Base-by-base conservation (phyloP, 2,329 filamentous ascomycete species). In the Aspergillus phoenicis region DNA sequence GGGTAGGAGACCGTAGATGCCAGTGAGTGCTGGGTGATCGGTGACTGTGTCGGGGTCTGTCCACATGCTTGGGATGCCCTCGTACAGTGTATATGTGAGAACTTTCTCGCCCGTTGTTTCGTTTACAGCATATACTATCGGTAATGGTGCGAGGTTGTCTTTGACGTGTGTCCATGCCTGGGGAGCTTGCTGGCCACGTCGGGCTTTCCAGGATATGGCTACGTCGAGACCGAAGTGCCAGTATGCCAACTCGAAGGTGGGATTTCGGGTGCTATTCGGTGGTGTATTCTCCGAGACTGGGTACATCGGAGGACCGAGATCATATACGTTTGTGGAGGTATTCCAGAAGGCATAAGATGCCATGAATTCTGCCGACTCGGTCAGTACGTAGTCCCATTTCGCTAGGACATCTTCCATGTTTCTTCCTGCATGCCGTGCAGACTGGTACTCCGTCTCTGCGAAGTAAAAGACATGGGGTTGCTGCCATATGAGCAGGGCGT, bases 391-490 rank as follows among this genome's bases (percentile, higher is more conserved):
- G 58, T 87, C 81, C 86, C 86, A 88, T 36, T 80, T 80, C 43
- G 68, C 53, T 5, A 88, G 69, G 0, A 60, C 61, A 1, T 56
- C 47, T 10, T 30, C 4, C 17, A 3, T 33, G 5, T 33, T 30
- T 33, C 10, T 2, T 13, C 47, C 33, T 1, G 26, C 57, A 7
- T 73, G 77, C 0, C 82, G 79, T 56, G 76, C 80, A 0, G 77
- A 77, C 22, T 82, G 77, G 66, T 83, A 86, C 66, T 85, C 82
- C 17, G 82, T 72, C 69, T 86, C 84, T 0, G 85, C 85, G 66
- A 87, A 85, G 67, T 84, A 85, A 78, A 87, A 83, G 0, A 82
- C 78, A 68, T 88, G 85, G 7, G 84, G 85, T 66, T 87, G 85
- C 65, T 88, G 85, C 85, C 85, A 88, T 59, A 87, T 83, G 3